Percentiles rank a stretch among this genome's conserved stretches.
Evolutionary conservation across 148 eudicot species (phyloP).

Genomic region (Cornus controversa): DNA sequence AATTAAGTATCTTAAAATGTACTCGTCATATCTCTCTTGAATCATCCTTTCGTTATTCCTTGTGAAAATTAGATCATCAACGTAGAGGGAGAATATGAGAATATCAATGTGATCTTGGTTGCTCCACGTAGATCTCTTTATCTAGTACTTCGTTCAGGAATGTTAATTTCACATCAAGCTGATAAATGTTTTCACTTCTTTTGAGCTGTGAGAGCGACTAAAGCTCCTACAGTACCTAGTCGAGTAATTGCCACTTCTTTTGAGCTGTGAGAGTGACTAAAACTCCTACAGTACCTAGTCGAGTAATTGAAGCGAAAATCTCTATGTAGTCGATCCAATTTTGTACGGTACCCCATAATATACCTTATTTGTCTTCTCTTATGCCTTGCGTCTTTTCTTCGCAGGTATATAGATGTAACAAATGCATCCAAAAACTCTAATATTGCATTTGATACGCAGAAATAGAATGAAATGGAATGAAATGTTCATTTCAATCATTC

Average conservation of each 20-base stretch:
- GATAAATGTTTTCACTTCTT: neutral
- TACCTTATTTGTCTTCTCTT: neutral
- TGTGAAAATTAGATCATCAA: too few relatives aligned
- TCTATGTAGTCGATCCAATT: neutral
- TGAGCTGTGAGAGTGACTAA: neutral
- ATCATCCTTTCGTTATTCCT: neutral
- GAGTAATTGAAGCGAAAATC: neutral
- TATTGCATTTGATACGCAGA: too few relatives aligned
- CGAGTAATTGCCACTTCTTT: neutral
- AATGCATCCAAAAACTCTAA: slow-evolving; percentile 2
- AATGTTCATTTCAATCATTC: too few relatives aligned
- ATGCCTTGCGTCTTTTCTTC: neutral
- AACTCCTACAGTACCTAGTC: neutral
- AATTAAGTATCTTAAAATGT: neutral
- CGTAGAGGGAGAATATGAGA: too few relatives aligned
- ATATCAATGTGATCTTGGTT: neutral
- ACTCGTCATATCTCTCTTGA: neutral
- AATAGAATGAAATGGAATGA: too few relatives aligned
- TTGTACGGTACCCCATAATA: neutral
- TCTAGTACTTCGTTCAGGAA: neutral
- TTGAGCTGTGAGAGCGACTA: neutral
- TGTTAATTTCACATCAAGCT: neutral
- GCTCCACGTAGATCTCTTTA: neutral
- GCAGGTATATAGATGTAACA: neutral
- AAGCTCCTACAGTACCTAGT: neutral